Conservation (phyloP, 306 rosid species). For the Senna siamea region DNA sequence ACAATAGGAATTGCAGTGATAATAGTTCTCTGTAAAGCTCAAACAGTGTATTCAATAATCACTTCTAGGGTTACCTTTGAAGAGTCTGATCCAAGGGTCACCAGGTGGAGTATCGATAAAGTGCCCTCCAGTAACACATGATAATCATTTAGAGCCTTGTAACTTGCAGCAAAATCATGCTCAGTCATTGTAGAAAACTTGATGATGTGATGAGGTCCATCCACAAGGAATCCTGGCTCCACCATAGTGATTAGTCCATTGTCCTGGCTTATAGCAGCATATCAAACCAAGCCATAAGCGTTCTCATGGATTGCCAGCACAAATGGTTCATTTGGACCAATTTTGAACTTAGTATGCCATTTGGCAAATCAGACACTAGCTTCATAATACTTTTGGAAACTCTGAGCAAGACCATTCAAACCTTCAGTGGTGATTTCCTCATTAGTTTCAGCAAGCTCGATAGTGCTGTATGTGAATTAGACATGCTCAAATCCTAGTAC, state of each 20-base stretch:
- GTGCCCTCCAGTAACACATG: constrained; percentile 84
- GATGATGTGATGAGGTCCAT: constrained; percentile 72
- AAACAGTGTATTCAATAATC: constrained; percentile 68
- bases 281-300: constrained; percentile 77
- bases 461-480: no score
- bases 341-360: constrained; percentile 83
- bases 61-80: constrained; percentile 61
- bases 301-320: constrained; percentile 66
- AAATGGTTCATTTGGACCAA: constrained; percentile 75
- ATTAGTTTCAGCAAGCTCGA: constrained; percentile 73
- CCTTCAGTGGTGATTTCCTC: constrained; percentile 94
- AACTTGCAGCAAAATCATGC: constrained; percentile 74
- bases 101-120: constrained; percentile 88
- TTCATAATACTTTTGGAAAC: constrained; percentile 78
- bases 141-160: no score
- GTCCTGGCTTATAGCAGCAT: constrained; percentile 79
- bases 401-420: constrained; percentile 67
- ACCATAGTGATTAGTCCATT: constrained; percentile 84
- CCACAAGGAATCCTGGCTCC: constrained; percentile 85
- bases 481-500: no score
- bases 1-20: constrained; percentile 84
- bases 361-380: constrained; percentile 85
- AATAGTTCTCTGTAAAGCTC: constrained; percentile 70
- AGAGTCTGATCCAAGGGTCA: constrained; percentile 78
- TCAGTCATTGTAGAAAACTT: constrained; percentile 81